Evolutionary conservation across 371 early-diverging fungal genomes (phyloP), one percentile per base, ranked within the genome.

Genomic region (Funneliformis caledonium): DNA sequence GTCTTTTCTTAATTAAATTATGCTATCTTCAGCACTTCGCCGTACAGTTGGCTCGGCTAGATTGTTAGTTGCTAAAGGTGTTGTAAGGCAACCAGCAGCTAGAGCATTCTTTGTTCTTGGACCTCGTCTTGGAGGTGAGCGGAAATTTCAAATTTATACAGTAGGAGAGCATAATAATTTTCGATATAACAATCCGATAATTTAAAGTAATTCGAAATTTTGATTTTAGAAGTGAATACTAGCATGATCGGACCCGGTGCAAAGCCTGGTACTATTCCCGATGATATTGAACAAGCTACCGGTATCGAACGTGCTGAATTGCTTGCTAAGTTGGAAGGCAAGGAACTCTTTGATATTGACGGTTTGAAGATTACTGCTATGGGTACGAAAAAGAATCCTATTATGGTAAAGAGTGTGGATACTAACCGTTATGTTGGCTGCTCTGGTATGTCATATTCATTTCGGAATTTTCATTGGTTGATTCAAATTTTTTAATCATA

Each of bases 261-360:
- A 78, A 87, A 89, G 62, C 83, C 89, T 70, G 93, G 91, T 83
- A 82, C 85, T 60, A 84, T 96, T 72, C 93, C 97, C 78, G 95
- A 96, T 82, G 94, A 96, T 87, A 89, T 93, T 85, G 96, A 97
- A 82, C 93, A 97, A 84, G 88, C 97, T 80, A 94, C 97, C 78
- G 98, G 99, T 90, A 84, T 91, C 81, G 97, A 96, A 89, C 96
- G 98, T 86, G 88, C 89, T 82, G 97, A 98, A 91, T 89, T 93
- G 82, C 88, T 97, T 78, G 91, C 92, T 81, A 92, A 91, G 82
- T 88, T 97, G 79, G 93, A 94, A 84, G 97, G 97, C 85, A 91
- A 93, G 85, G 94, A 96, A 80, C 90, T 96, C 78, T 98, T 92
- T 85, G 97, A 96, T 84, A 87, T 95, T 89, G 90, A 91, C 56